Evolutionary conservation across 768 basidiomycete species (phyloP).

Genomic region (Auricularia heimuer): DNA sequence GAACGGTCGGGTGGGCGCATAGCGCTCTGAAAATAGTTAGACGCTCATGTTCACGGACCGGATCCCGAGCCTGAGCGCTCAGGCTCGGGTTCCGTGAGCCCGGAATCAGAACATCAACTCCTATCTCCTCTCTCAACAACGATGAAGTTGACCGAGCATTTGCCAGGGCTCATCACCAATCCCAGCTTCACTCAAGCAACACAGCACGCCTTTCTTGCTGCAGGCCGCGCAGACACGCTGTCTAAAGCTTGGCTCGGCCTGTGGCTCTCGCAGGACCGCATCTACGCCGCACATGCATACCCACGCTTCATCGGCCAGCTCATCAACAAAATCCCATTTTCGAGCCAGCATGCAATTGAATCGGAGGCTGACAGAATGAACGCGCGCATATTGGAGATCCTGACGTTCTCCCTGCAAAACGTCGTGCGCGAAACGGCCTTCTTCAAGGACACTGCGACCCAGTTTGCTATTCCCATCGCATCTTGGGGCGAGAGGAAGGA

Average conservation of each 20-base stretch:
- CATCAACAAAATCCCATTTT: conserved; percentile 50
- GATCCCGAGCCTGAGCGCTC: no score
- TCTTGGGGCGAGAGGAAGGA: conserved; percentile 45
- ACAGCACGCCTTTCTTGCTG: conserved; percentile 46
- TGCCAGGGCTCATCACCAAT: no score
- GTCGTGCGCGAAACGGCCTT: conserved; percentile 50
- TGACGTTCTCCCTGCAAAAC: conserved; percentile 47
- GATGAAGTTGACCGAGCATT: no score
- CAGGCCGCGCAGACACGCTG: conserved; percentile 46
- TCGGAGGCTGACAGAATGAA: conserved; percentile 29
- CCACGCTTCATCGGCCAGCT: conserved; percentile 61
- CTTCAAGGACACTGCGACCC: conserved; percentile 42
- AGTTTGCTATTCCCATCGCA: conserved; percentile 36
- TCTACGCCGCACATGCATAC: conserved; percentile 67
- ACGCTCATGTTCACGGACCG: no score
- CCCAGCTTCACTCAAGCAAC: conserved; percentile 26
- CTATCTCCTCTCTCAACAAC: no score
- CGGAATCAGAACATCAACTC: no score
- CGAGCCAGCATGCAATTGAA: conserved; percentile 21
- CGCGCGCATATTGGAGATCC: conserved; percentile 33
- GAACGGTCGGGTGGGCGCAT: no score
- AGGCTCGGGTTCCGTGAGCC: no score
- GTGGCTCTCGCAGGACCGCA: conserved; percentile 64
- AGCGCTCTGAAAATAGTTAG: no score
- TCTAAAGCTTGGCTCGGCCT: conserved; percentile 37